Conservation (phyloP, 139 green algal species). For the Axilococcus clingmanii region DNA sequence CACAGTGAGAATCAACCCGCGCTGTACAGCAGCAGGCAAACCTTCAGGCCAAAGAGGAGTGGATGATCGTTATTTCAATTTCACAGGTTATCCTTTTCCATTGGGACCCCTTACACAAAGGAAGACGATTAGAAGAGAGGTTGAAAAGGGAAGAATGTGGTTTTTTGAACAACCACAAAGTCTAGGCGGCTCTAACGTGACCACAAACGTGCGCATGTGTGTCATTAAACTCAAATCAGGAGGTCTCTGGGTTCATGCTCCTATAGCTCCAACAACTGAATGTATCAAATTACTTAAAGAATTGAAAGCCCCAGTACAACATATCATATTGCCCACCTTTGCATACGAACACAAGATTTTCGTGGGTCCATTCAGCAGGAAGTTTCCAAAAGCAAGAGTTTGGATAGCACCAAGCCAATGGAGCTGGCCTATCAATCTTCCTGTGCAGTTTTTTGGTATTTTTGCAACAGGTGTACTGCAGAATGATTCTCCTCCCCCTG, state of each 20-base stretch:
- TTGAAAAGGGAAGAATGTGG: conserved; percentile 66
- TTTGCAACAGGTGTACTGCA: conserved; percentile 47
- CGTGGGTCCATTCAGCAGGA: conserved; percentile 65
- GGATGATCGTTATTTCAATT: conserved; percentile 26
- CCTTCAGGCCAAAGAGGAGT: neutral
- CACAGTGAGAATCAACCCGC: too few relatives aligned
- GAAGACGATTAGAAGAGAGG: conserved; percentile 29
- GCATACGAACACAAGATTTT: conserved; percentile 94
- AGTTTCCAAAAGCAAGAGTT: conserved; percentile 74
- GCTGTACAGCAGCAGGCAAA: neutral
- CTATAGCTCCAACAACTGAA: conserved; percentile 71
- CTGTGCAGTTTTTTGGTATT: conserved; percentile 68
- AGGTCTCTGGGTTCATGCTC: conserved; percentile 77
- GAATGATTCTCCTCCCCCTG: conserved; percentile 18
- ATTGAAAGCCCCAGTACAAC: conserved; percentile 60
- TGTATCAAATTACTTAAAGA: conserved; percentile 37
- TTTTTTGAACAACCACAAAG: conserved; percentile 78
- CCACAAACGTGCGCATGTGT: conserved; percentile 76
- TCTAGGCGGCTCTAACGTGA: conserved; percentile 58
- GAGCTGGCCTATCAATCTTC: conserved; percentile 75
- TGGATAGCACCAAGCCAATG: conserved; percentile 57
- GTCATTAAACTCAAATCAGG: conserved; percentile 69
- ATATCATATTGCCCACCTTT: conserved; percentile 82
- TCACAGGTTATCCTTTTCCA: conserved; percentile 87
- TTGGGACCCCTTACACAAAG: conserved; percentile 55